A percentile compares a stretch with the other conserved stretches of the same genome.
Evolutionary conservation across 2,329 filamentous ascomycete genomes (phyloP).

Genomic region (Alternaria alternata): DNA sequence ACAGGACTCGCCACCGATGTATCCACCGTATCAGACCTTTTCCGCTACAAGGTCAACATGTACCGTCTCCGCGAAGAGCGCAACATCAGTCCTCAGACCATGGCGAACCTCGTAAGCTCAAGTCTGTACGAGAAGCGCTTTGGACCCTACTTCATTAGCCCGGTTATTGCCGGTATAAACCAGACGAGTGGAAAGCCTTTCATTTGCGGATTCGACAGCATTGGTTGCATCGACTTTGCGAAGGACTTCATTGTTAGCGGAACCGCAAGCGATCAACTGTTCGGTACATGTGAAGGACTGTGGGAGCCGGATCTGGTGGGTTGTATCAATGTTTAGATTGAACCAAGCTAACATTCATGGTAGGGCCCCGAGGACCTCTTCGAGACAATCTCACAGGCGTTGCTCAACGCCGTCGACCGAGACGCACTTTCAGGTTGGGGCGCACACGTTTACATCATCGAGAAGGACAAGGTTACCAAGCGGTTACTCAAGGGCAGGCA

Average conservation of each 20-base stretch:
- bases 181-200: slow-evolving; percentile 94
- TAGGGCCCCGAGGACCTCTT: slow-evolving; percentile 93
- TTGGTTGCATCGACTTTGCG: slow-evolving; percentile 98
- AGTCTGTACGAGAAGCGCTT: slow-evolving; percentile 95
- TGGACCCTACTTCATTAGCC: slow-evolving; percentile 94
- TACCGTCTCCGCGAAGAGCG: slow-evolving; percentile 98
- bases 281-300: slow-evolving; percentile 96
- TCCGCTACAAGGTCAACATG: slow-evolving; percentile 99
- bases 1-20: slow-evolving; percentile 97
- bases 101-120: slow-evolving; percentile 89
- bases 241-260: slow-evolving; percentile 99
- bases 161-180: slow-evolving; percentile 94
- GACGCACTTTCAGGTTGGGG: slow-evolving; percentile 98
- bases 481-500: slow-evolving; percentile 97
- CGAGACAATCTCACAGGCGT: slow-evolving; percentile 95
- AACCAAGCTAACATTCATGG: slow-evolving; percentile 14
- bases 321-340: neutral
- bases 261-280: slow-evolving; percentile 95
- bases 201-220: slow-evolving; percentile 98
- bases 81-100: slow-evolving; percentile 90
- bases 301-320: slow-evolving; percentile 95
- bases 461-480: slow-evolving; percentile 99
- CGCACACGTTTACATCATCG: slow-evolving; percentile 98
- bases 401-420: slow-evolving; percentile 94
- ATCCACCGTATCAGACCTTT: slow-evolving; percentile 90